These are phyloP conservation scores for Larix sibirica DNA, from an alignment of 83 land plant genomes.

Conservation along the genomic window DNA sequence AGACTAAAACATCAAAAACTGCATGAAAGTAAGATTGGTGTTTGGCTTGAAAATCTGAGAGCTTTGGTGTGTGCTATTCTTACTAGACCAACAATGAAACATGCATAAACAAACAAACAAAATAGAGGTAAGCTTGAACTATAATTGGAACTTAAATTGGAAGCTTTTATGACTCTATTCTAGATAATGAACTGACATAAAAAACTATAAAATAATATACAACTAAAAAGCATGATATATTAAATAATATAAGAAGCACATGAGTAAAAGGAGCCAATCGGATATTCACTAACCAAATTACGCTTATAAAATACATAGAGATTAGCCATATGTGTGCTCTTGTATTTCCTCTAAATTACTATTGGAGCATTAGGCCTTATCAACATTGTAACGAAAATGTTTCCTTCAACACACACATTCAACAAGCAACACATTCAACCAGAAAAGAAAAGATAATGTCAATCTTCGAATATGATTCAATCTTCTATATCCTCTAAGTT, in stretches of 20 bases:
- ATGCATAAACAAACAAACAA: too few relatives aligned
- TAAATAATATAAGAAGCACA: not conserved
- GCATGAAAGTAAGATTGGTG: not conserved
- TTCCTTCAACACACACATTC: constrained; percentile 95
- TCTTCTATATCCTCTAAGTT: too few relatives aligned
- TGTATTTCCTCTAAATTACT: constrained; percentile 71
- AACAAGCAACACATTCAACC: too few relatives aligned
- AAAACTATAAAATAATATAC: not conserved
- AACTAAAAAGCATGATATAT: not conserved
- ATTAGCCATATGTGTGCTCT: constrained; percentile 89
- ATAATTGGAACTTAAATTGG: not conserved
- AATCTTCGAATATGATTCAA: too few relatives aligned
- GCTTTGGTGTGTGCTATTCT: too few relatives aligned
- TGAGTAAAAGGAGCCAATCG: constrained; percentile 58
- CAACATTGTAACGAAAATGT: constrained; percentile 97
- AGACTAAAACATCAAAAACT: not conserved
- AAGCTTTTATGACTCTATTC: not conserved
- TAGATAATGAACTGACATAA: not conserved
- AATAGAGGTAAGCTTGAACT: not conserved
- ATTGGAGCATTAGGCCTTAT: constrained; percentile 97
- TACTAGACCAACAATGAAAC: too few relatives aligned
- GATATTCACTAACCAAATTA: constrained; percentile 96
- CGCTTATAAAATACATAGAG: constrained; percentile 98
- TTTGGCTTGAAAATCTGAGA: too few relatives aligned
- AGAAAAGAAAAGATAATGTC: constrained; percentile 7